Conservation (phyloP, 2,329 filamentous ascomycete species). For the Pezicula rhizophila region DNA sequence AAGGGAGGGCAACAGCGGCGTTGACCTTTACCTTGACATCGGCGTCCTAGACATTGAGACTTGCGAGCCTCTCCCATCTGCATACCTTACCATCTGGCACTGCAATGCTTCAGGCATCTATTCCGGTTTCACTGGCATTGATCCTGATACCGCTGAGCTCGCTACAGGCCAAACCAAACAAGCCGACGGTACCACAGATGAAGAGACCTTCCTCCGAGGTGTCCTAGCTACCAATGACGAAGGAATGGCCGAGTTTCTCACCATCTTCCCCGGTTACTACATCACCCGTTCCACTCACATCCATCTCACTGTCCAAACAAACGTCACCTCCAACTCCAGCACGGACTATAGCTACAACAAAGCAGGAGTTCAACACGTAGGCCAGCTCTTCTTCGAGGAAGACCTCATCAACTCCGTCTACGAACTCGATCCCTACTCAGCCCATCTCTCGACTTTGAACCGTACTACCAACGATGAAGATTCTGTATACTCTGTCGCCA, state of each 20-base stretch:
- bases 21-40: conserved; percentile 33
- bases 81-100: conserved; percentile 28
- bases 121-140: conserved; percentile 19
- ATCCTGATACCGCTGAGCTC: conserved; percentile 3
- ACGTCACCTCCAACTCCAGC: conserved; percentile 1
- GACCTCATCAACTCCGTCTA: conserved; percentile 2
- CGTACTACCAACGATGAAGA: conserved; percentile 2
- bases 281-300: conserved; percentile 6
- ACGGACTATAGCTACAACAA: background rate
- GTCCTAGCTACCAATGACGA: conserved; percentile 4
- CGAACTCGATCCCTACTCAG: conserved; percentile 1
- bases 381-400: conserved; percentile 10
- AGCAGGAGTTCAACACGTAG: conserved; percentile 2
- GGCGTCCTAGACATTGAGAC: conserved; percentile 36
- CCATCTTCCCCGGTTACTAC: conserved; percentile 9
- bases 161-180: background rate
- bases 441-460: conserved; percentile 3
- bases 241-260: conserved; percentile 8
- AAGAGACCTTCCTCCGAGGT: conserved; percentile 5
- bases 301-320: conserved; percentile 7
- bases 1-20: conserved; percentile 30
- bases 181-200: conserved; percentile 5
- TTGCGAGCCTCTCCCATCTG: conserved; percentile 28
- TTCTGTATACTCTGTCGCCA: background rate
- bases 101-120: conserved; percentile 29